Evolutionary conservation across 139 green algal species (phyloP).

Genomic region (Zygnema circumcarinatum): DNA sequence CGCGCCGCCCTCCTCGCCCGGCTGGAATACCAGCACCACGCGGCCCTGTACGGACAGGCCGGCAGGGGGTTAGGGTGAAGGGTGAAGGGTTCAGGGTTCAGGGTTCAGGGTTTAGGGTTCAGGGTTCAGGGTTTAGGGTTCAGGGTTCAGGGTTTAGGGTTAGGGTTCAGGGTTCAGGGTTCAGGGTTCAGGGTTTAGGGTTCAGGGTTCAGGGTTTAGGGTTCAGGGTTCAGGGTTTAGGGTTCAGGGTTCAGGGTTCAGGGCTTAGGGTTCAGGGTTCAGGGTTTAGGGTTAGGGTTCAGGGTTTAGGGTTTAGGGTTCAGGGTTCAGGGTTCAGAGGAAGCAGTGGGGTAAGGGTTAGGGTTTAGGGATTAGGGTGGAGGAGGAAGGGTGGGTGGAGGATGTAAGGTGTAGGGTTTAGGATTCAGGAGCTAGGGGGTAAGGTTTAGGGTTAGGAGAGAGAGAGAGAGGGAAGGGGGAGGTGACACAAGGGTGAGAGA

Average conservation of each 20-base stretch:
- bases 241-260: too few relatives aligned
- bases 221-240: too few relatives aligned
- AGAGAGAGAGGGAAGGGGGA: not conserved
- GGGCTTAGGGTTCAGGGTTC: too few relatives aligned
- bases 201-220: too few relatives aligned
- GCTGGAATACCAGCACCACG: constrained; percentile 62
- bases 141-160: not conserved
- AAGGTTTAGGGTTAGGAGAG: not conserved
- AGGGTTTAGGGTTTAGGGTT: too few relatives aligned
- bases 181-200: not conserved
- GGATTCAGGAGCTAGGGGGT: not conserved
- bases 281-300: too few relatives aligned
- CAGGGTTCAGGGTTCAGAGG: too few relatives aligned
- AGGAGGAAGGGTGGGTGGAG: too few relatives aligned
- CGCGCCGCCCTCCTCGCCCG: constrained; percentile 52
- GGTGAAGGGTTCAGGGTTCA: constrained; percentile 56
- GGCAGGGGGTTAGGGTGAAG: not conserved
- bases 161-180: not conserved
- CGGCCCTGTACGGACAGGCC: constrained; percentile 83
- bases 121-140: not conserved
- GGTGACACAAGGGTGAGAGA: not conserved
- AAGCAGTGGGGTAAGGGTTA: too few relatives aligned
- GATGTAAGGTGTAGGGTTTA: too few relatives aligned
- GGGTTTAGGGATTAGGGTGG: too few relatives aligned
- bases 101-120: constrained; percentile 66